Conservation (phyloP, 768 basidiomycete species). For the Butyriboletus loyo region DNA sequence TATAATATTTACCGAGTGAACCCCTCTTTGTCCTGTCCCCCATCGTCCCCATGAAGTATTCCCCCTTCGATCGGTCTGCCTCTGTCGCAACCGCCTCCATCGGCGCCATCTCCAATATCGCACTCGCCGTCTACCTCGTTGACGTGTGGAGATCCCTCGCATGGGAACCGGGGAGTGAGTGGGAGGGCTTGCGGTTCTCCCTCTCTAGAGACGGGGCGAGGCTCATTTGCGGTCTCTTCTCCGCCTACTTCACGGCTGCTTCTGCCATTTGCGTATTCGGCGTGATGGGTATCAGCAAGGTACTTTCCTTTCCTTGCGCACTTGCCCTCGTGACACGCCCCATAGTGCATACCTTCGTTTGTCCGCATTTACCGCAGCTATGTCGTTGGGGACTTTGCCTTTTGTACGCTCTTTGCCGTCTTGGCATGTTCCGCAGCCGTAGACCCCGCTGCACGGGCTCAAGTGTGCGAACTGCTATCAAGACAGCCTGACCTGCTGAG, state of each 20-base stretch:
- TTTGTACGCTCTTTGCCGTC: constrained; percentile 58
- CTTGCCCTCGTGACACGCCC: background rate
- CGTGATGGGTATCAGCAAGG: constrained; percentile 66
- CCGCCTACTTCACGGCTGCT: constrained; percentile 63
- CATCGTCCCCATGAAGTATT: constrained; percentile 2
- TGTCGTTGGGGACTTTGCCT: constrained; percentile 73
- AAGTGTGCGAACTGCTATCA: constrained; percentile 71
- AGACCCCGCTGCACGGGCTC: constrained; percentile 50
- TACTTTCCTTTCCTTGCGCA: constrained; percentile 27
- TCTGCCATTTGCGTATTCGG: constrained; percentile 64
- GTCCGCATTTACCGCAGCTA: constrained; percentile 83
- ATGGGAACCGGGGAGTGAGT: constrained; percentile 49
- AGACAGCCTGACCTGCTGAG: constrained; percentile 73
- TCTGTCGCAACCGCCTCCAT: constrained; percentile 37
- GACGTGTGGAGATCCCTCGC: constrained; percentile 42
- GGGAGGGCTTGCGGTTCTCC: constrained; percentile 42
- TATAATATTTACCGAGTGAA: background rate
- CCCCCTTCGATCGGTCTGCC: constrained; percentile 30
- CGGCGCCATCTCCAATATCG: constrained; percentile 40
- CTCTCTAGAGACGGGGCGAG: constrained; percentile 41
- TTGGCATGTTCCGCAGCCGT: constrained; percentile 59
- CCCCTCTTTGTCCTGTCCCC: background rate
- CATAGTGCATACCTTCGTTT: constrained; percentile 57
- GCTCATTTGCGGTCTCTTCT: constrained; percentile 59
- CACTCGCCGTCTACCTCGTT: constrained; percentile 41